A percentile compares a stretch with the other conserved stretches of the same genome.
Conservation (phyloP, 2,329 filamentous ascomycete genomes). For the Colletotrichum paranaense region DNA sequence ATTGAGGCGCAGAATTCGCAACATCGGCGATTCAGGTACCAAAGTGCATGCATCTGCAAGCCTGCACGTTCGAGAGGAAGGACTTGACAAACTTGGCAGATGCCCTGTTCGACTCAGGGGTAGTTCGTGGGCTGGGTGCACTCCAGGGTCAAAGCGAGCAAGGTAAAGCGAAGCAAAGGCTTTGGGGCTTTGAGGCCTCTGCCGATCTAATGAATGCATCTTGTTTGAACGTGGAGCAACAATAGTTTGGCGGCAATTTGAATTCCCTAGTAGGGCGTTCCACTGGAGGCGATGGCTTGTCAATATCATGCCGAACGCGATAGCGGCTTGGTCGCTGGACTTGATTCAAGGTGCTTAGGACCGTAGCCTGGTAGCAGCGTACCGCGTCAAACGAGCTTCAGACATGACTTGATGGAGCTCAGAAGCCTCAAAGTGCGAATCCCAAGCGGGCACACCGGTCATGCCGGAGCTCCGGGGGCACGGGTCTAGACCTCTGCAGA, state of each 20-base stretch:
- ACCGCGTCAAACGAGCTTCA: conserved; percentile 3
- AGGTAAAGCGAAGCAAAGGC: background rate
- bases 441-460: background rate
- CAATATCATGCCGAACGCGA: background rate
- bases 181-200: background rate
- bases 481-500: conserved; percentile 1
- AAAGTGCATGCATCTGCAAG: conserved; percentile 7
- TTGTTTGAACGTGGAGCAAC: background rate
- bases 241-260: background rate
- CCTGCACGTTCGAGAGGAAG: conserved; percentile 8
- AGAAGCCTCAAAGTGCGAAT: background rate
- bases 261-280: background rate
- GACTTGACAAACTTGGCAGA: conserved; percentile 13
- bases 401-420: background rate
- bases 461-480: conserved; percentile 17
- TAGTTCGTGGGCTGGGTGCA: background rate
- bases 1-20: conserved; percentile 2
- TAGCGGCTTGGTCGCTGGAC: background rate
- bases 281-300: background rate
- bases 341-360: background rate
- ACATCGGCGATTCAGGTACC: conserved; percentile 7
- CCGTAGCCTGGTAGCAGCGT: background rate
- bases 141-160: background rate
- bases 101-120: conserved; percentile 5
- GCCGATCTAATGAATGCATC: background rate